These are phyloP conservation scores for Hortiboletus campestris DNA, from an alignment of 768 basidiomycete species.

Conservation along the genomic window DNA sequence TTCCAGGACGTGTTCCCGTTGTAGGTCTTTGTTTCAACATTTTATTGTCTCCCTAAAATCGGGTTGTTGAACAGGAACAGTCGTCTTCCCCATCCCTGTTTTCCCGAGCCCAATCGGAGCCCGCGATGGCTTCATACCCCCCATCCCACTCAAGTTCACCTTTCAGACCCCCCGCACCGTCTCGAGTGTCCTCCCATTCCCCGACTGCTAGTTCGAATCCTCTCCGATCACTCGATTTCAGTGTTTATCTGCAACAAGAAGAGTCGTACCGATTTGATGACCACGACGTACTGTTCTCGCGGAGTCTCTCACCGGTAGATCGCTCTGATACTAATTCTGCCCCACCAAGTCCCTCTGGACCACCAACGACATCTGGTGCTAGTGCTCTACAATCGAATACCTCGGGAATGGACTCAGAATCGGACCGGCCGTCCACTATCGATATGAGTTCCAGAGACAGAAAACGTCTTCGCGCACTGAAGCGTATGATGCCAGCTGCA, in stretches of 20 bases:
- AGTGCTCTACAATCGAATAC: slow-evolving; percentile 17
- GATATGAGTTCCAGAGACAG: slow-evolving; percentile 31
- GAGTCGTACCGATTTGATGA: slow-evolving; percentile 13
- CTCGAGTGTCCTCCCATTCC: slow-evolving; percentile 13
- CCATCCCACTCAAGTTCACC: slow-evolving; percentile 6
- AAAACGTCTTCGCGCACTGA: slow-evolving; percentile 39
- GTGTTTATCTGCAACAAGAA: slow-evolving; percentile 14
- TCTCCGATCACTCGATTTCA: slow-evolving; percentile 12
- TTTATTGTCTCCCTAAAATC: neutral
- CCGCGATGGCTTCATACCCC: slow-evolving; percentile 3
- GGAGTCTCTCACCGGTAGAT: slow-evolving; percentile 3
- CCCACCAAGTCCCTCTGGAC: slow-evolving; percentile 17
- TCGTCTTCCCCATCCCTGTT: slow-evolving; percentile 2
- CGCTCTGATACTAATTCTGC: slow-evolving; percentile 1
- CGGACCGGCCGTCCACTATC: slow-evolving; percentile 10
- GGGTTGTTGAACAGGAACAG: slow-evolving; percentile 3
- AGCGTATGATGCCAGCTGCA: slow-evolving; percentile 53
- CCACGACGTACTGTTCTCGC: neutral
- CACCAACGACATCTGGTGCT: slow-evolving; percentile 17
- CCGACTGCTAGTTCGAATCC: neutral
- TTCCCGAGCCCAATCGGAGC: slow-evolving; percentile 12
- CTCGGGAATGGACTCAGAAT: slow-evolving; percentile 19
- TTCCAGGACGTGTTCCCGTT: neutral
- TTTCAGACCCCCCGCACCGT: neutral
- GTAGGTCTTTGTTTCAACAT: slow-evolving; percentile 12